phyloP scores from a whole-genome alignment of 1,284 basidiomycete species.

The Irpex sp. region DNA sequence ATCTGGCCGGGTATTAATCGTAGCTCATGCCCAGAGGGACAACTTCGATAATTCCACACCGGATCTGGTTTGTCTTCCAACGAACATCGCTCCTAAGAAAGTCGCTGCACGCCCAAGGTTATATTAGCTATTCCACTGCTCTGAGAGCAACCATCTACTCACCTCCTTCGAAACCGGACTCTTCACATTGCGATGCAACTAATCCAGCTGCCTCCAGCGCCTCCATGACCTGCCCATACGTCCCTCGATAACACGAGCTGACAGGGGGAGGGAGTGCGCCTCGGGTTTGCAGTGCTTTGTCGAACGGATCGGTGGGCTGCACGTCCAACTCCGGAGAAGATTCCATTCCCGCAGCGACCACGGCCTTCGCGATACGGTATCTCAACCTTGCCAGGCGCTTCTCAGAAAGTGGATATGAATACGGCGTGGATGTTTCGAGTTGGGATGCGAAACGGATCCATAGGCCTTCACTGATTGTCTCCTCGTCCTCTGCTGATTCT shows the following conservation, averaged over 20 bases:
- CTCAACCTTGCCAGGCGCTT: slow-evolving; percentile 35
- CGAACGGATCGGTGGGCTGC: slow-evolving; percentile 15
- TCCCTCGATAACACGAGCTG: slow-evolving; percentile 40
- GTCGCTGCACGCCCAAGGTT: slow-evolving; percentile 30
- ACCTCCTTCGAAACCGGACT: slow-evolving; percentile 35
- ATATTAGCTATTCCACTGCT: neutral
- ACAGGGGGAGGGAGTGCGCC: slow-evolving; percentile 17
- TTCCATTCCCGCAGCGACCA: slow-evolving; percentile 45
- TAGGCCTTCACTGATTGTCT: slow-evolving; percentile 25
- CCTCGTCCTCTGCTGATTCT: slow-evolving; percentile 11
- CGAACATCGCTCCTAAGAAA: slow-evolving; percentile 43
- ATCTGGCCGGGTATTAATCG: no score
- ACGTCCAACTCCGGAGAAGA: slow-evolving; percentile 22
- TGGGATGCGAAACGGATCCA: slow-evolving; percentile 35
- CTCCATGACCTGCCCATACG: slow-evolving; percentile 45
- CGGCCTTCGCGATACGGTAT: slow-evolving; percentile 39
- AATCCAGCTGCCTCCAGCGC: slow-evolving; percentile 42
- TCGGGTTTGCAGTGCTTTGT: slow-evolving; percentile 13
- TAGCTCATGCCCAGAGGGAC: slow-evolving; percentile 41
- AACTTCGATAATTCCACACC: slow-evolving; percentile 40
- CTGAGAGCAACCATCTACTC: slow-evolving; percentile 13
- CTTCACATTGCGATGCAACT: slow-evolving; percentile 35
- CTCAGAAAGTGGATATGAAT: slow-evolving; percentile 22
- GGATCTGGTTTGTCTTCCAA: slow-evolving; percentile 30
- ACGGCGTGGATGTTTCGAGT: slow-evolving; percentile 16